phyloP scores from a whole-genome alignment of 1,139 yeast species.

The Candida albicans region DNA sequence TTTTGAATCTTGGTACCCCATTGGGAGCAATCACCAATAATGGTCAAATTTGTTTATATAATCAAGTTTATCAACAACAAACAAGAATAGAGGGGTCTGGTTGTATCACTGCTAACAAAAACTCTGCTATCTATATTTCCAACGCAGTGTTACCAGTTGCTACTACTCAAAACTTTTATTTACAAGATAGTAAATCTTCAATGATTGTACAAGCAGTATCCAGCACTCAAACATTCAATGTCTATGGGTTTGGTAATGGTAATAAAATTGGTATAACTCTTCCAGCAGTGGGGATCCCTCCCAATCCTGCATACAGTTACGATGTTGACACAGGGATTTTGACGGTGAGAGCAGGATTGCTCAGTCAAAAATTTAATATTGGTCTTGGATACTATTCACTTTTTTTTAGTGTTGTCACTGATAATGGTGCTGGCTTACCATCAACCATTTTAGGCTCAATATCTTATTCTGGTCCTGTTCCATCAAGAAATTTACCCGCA shows the following conservation, averaged over 20 bases:
- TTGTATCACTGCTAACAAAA: constrained; percentile 24
- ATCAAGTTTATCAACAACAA: constrained; percentile 22
- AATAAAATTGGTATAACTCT: constrained; percentile 25
- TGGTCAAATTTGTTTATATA: constrained; percentile 29
- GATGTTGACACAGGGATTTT: constrained; percentile 19
- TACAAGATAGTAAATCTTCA: constrained; percentile 16
- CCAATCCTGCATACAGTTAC: constrained; percentile 2
- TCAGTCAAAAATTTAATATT: constrained; percentile 16
- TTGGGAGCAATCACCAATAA: constrained; percentile 22
- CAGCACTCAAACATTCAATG: constrained; percentile 20
- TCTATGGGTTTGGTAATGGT: constrained; percentile 33
- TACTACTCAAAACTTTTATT: constrained; percentile 17
- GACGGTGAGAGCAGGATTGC: constrained; percentile 13
- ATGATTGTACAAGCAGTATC: constrained; percentile 11
- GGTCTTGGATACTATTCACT: constrained; percentile 17
- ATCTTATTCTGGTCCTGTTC: constrained; percentile 11
- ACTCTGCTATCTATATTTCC: constrained; percentile 18
- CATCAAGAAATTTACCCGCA: constrained; percentile 2
- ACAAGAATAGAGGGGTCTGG: constrained; percentile 25
- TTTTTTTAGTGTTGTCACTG: constrained; percentile 6
- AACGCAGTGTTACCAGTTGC: constrained; percentile 12
- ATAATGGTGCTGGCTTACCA: constrained; percentile 6
- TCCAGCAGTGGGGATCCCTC: constrained; percentile 6
- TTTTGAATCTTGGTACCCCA: constrained; percentile 10
- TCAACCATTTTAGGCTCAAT: constrained; percentile 8